These are phyloP conservation scores for Exophiala viscosa DNA, from an alignment of 2,329 filamentous ascomycete species.

Conservation along the genomic window DNA sequence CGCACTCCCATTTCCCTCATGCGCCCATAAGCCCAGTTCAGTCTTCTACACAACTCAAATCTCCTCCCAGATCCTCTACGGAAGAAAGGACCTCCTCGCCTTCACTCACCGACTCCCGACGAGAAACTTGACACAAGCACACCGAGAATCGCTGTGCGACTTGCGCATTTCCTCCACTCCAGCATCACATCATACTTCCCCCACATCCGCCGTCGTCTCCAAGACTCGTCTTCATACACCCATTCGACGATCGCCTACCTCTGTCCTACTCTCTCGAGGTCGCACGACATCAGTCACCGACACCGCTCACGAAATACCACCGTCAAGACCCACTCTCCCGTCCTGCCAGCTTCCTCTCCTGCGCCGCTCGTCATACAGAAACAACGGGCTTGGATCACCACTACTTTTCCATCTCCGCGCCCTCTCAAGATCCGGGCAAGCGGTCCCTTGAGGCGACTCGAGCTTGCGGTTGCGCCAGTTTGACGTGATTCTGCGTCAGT, in stretches of 20 bases:
- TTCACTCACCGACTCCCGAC: neutral
- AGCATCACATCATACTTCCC: neutral
- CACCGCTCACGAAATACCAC: neutral
- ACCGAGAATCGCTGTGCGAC: slow-evolving; percentile 1
- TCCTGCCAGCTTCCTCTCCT: slow-evolving; percentile 5
- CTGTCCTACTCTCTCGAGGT: slow-evolving; percentile 19
- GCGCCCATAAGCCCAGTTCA: neutral
- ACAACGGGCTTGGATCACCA: neutral
- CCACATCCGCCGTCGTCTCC: slow-evolving; percentile 1
- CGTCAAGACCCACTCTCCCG: neutral
- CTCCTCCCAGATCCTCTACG: neutral
- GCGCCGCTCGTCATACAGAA: slow-evolving; percentile 10
- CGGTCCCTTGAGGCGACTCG: neutral
- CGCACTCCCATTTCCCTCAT: neutral
- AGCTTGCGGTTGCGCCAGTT: neutral
- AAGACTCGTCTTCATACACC: neutral
- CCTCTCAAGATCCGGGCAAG: neutral
- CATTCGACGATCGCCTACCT: slow-evolving; percentile 10
- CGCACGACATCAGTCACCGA: slow-evolving; percentile 12
- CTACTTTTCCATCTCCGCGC: neutral
- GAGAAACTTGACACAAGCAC: neutral
- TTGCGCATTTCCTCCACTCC: neutral
- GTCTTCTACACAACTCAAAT: neutral
- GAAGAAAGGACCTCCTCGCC: too few relatives aligned
- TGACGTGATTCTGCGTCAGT: slow-evolving; percentile 7